A percentile compares a stretch with the other conserved stretches of the same genome.
Conservation (phyloP, 140 eudicot genomes). For the Anethum foeniculum region DNA sequence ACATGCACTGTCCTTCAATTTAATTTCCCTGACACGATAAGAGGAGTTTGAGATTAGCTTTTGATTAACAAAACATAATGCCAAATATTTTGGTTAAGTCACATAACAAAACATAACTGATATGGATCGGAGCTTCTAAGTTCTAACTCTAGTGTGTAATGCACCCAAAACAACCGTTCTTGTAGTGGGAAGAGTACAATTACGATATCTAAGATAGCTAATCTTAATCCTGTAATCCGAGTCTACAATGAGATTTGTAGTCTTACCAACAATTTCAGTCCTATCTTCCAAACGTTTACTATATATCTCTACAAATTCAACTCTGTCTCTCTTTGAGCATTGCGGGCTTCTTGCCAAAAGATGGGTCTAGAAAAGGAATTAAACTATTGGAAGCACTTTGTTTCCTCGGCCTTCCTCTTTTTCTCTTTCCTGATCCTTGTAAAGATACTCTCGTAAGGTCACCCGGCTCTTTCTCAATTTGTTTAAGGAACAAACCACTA, state of each 20-base stretch:
- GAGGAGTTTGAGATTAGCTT: background rate
- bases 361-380: slow-evolving; percentile 6
- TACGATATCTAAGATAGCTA: background rate
- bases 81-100: background rate
- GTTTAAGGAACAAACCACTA: background rate
- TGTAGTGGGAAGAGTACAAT: background rate
- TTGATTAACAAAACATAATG: background rate
- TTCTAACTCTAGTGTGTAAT: background rate
- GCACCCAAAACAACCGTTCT: background rate
- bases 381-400: background rate
- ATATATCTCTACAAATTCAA: background rate
- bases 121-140: background rate
- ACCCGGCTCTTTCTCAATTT: slow-evolving; percentile 10
- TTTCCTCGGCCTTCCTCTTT: slow-evolving; percentile 21
- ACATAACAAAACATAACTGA: too few relatives aligned
- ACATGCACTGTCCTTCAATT: background rate
- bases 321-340: background rate
- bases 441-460: background rate
- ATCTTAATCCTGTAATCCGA: background rate
- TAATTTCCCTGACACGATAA: background rate
- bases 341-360: background rate
- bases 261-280: background rate
- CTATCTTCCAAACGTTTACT: background rate
- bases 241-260: background rate
- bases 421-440: slow-evolving; percentile 6